Evolutionary conservation across 2,329 filamentous ascomycete species (phyloP).

Genomic region (Colletotrichum higginsianum): DNA sequence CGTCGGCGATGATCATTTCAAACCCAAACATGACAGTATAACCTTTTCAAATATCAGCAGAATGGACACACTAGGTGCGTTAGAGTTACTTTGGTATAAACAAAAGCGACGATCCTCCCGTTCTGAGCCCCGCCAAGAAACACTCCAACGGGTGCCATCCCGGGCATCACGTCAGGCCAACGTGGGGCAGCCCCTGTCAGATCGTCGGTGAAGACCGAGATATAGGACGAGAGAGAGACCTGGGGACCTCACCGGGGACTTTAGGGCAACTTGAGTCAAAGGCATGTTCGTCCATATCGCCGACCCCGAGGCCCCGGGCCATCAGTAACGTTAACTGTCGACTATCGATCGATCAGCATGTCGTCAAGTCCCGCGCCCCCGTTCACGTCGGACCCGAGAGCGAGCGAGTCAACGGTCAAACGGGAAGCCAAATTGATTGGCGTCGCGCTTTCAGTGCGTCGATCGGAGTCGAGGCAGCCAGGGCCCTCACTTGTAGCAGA

Average conservation of each 20-base stretch:
- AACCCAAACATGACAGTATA: not conserved
- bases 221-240: not conserved
- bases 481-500: too few relatives aligned
- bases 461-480: not conserved
- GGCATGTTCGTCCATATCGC: not conserved
- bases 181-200: not conserved
- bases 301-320: not conserved
- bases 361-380: not conserved
- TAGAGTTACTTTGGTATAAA: not conserved
- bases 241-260: not conserved
- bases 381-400: not conserved
- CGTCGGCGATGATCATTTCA: not conserved
- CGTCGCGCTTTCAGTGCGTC: not conserved
- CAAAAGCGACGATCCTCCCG: not conserved
- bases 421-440: not conserved
- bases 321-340: too few relatives aligned
- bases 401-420: not conserved
- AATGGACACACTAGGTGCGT: not conserved
- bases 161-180: not conserved
- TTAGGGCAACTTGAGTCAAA: not conserved
- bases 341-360: too few relatives aligned
- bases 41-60: too few relatives aligned
- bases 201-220: not conserved
- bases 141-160: not conserved
- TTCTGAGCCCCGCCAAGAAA: not conserved